A percentile compares a stretch with the other conserved stretches of the same genome.
These are phyloP conservation scores for Kalmanozyma brasiliensis DNA, from an alignment of 1,284 basidiomycete species.

Conservation along the genomic window DNA sequence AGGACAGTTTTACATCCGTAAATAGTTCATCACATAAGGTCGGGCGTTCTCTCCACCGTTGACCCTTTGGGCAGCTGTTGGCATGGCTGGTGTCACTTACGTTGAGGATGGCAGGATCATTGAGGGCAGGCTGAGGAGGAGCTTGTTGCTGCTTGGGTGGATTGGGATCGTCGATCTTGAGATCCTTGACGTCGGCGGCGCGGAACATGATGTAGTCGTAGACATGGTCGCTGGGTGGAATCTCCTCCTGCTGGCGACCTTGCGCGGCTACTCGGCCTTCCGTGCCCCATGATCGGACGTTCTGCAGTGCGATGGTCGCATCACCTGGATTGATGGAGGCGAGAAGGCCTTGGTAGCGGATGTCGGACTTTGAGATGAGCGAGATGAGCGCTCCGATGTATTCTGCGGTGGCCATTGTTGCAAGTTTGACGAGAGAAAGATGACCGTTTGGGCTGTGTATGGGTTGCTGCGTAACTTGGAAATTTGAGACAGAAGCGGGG, in stretches of 20 bases:
- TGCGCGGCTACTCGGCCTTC: slow-evolving; percentile 75
- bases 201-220: slow-evolving; percentile 72
- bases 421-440: not conserved
- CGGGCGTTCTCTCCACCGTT: not conserved
- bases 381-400: slow-evolving; percentile 73
- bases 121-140: slow-evolving; percentile 40
- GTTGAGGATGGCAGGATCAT: slow-evolving; percentile 61
- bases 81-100: slow-evolving; percentile 42
- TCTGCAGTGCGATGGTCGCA: slow-evolving; percentile 85
- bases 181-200: slow-evolving; percentile 69
- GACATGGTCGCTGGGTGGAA: slow-evolving; percentile 67
- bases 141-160: slow-evolving; percentile 44
- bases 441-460: too few species aligned
- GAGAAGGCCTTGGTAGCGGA: slow-evolving; percentile 85
- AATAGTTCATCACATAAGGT: slow-evolving; percentile 67
- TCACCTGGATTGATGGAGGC: slow-evolving; percentile 83
- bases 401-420: slow-evolving; percentile 56
- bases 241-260: slow-evolving; percentile 70
- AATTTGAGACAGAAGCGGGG: too few species aligned
- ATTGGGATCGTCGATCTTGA: slow-evolving; percentile 68
- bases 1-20: slow-evolving; percentile 76
- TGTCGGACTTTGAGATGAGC: slow-evolving; percentile 87
- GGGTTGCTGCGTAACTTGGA: not conserved
- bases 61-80: slow-evolving; percentile 2
- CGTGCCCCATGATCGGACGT: slow-evolving; percentile 89